Base-by-base conservation (phyloP, 495 filamentous ascomycete genomes). In the Xylaria palmicola region DNA sequence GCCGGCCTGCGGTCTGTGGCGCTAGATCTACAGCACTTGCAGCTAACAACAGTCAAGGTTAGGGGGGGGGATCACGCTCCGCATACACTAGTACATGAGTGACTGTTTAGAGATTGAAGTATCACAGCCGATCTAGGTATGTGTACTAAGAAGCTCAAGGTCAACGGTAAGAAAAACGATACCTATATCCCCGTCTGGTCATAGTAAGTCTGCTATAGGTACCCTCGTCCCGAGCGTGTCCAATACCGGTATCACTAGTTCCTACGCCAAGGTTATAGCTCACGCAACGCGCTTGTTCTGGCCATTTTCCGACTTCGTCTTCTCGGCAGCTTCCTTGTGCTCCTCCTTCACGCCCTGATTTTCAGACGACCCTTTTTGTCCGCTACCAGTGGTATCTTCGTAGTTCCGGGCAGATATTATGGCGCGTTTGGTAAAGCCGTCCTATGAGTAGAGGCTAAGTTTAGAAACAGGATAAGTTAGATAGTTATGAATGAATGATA, bases 391-490 rank as follows among this genome's bases (percentile, higher is more conserved):
- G 13, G 3, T 37, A 17, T 71, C 65, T 41, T 69, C 70, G 58
- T 79, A 72, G 26, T 74, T 71, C 56, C 70, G 64, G 6, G 74
- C 79, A 5, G 79, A 74, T 59, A 70, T 72, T 15, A 70, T 65
- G n/a, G 79, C 80, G 17, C 78, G 73, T 52, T 67, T 74, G 27
- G 71, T 68, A 51, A 81, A 79, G 24, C 66, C 48, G 47, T 80
- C 77, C 79, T 83, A 55, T 34, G 27, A n/a, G 37, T 26, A 19
- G 30, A 29, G 19, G 19, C 64, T 68, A 50, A 68, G 60, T n/a
- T n/a, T n/a, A n/a, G n/a, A n/a, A n/a, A n/a, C 27, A 62, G 9
- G 15, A 40, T 3, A 15, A 24, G 29, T 7, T 29, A 22, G 0
- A 27, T 54, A 1, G 1, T 13, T 54, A 22, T 20, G 24, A 29